A percentile compares a stretch with the other conserved stretches of the same genome.
These are phyloP conservation scores for Penicillium psychrosexuale DNA, from an alignment of 2,329 filamentous ascomycete species.

Conservation along the genomic window DNA sequence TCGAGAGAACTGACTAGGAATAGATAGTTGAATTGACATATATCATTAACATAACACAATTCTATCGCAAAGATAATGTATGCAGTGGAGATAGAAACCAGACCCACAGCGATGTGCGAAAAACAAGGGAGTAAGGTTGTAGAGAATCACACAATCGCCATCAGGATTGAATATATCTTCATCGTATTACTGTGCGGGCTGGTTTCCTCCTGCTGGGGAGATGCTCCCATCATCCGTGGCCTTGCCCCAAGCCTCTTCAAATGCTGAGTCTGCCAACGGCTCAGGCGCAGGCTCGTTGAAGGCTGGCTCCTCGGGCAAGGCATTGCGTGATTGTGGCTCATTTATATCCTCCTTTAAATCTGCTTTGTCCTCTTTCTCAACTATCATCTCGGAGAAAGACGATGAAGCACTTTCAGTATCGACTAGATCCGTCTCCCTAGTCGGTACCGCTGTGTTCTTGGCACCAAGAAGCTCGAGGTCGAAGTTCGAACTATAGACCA, in stretches of 20 bases:
- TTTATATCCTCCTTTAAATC: slow-evolving; percentile 3
- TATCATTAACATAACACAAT: slow-evolving; percentile 2
- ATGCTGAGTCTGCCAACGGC: slow-evolving; percentile 25
- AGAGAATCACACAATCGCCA: slow-evolving; percentile 1
- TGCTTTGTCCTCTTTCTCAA: slow-evolving; percentile 18
- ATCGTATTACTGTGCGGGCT: neutral
- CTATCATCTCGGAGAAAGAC: slow-evolving; percentile 21
- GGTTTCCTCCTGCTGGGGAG: slow-evolving; percentile 6
- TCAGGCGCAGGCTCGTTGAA: neutral
- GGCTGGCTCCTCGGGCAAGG: neutral
- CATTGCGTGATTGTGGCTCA: neutral
- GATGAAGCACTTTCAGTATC: slow-evolving; percentile 10
- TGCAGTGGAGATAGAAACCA: neutral
- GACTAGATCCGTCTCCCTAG: neutral
- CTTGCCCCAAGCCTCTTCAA: slow-evolving; percentile 40
- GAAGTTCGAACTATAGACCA: slow-evolving; percentile 50
- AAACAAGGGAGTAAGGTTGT: slow-evolving; percentile 14
- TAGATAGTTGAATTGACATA: neutral
- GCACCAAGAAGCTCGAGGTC: slow-evolving; percentile 34
- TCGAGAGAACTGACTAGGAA: neutral
- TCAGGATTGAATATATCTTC: neutral
- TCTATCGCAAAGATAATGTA: slow-evolving; percentile 2
- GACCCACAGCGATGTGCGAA: neutral
- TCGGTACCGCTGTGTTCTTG: slow-evolving; percentile 12
- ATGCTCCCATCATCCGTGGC: slow-evolving; percentile 30